Base-by-base conservation (phyloP, 2,329 filamentous ascomycete genomes). In the Claviceps purpurea region DNA sequence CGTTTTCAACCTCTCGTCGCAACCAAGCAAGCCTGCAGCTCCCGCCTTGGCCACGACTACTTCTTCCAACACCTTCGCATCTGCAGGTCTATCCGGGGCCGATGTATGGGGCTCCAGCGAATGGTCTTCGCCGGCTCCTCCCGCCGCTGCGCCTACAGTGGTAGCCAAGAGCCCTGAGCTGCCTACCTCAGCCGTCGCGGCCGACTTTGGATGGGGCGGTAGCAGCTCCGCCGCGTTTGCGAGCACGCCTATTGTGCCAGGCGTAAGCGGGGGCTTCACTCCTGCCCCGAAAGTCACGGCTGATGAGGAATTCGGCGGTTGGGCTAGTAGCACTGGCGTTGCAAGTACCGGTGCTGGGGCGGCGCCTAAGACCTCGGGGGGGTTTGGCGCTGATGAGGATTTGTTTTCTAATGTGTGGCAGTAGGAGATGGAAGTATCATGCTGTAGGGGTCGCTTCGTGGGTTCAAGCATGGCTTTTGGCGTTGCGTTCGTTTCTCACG, bases 321-420 rank as follows among this genome's bases (percentile, higher is more conserved):
- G 91, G 91, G 82, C 87, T 47, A 94, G 88, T 75, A 71, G 84
- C 78, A 62, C 77, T 59, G 60, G 73, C 40, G 70, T 73, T 8
- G 64, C 68, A 1, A 64, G 68, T 37, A 62, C 71, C 20, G 65
- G 64, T 44, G 66, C 65, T 48, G 67, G 67, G 24, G 63, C 68
- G 30, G 61, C 67, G 14, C 69, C 75, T 48, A 79, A 85, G 68
- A 72, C 82, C 38, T 70, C 76, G 26, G 70, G 75, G 22, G 78
- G 78, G 14, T 79, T 84, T 58, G 82, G 78, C 20, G 80, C 76
- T 50, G 82, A 80, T 51, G 91, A 96, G 58, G 91, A 97, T 70
- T 67, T 97, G 61, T 97, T 97, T 69, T 89, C 85, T 37, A 97
- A 97, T 68, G 91, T 97, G 49, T 97, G 91, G 91, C 79, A 89